Conservation (phyloP, 805 yeast genomes). For the Monosporozyma siamensis region DNA sequence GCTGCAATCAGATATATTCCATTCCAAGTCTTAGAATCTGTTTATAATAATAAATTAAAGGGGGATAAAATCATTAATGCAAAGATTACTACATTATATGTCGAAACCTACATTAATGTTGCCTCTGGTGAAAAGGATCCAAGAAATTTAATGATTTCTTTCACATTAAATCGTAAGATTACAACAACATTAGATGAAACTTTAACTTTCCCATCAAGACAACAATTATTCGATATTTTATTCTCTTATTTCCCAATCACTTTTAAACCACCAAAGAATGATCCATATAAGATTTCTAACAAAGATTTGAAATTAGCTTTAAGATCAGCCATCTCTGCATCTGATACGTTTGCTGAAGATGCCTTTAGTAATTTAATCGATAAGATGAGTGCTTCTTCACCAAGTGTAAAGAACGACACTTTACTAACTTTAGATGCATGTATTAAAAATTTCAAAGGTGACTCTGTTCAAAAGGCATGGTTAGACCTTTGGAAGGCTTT, state of each 20-base stretch:
- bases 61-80: constrained; percentile 13
- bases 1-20: constrained; percentile 56
- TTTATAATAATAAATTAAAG: constrained; percentile 26
- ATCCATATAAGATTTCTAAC: constrained; percentile 76
- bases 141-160: constrained; percentile 65
- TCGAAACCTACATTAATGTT: constrained; percentile 48
- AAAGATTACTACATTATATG: constrained; percentile 19
- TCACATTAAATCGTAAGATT: constrained; percentile 44
- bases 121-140: constrained; percentile 94
- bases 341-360: constrained; percentile 56
- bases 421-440: constrained; percentile 52
- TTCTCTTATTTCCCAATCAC: constrained; percentile 97
- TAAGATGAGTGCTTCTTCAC: constrained; percentile 68
- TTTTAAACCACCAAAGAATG: constrained; percentile 77
- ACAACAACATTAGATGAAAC: constrained; percentile 27
- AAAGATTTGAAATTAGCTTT: constrained; percentile 57
- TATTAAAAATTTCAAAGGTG: constrained; percentile 41
- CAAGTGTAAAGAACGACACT: constrained; percentile 65
- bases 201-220: constrained; percentile 23
- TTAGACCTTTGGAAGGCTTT: constrained; percentile 74
- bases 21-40: constrained; percentile 39
- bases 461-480: constrained; percentile 53
- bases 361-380: constrained; percentile 70
- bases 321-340: constrained; percentile 53
- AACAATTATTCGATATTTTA: constrained; percentile 74